phyloP scores from a whole-genome alignment of 2,329 filamentous ascomycete genomes.

The Colletotrichum cereale region DNA sequence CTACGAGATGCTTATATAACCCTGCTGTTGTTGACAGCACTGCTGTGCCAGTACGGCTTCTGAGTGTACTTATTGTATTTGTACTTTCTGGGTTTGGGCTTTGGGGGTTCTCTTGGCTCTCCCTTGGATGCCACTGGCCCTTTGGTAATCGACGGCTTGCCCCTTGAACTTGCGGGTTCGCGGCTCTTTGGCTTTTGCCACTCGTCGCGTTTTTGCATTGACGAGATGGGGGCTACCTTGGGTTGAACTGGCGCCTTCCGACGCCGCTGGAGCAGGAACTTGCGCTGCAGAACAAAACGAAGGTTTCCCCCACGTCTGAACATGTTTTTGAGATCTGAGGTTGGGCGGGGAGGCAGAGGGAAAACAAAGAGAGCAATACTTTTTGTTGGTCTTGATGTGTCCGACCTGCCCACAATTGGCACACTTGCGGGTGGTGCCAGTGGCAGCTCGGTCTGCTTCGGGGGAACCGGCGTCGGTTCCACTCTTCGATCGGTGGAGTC shows the following conservation, averaged over 20 bases:
- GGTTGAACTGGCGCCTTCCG: conserved; percentile 35
- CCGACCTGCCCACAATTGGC: conserved; percentile 97
- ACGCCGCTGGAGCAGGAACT: conserved; percentile 27
- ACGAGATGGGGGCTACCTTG: conserved; percentile 25
- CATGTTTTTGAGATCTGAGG: conserved; percentile 20
- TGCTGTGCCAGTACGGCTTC: conserved; percentile 33
- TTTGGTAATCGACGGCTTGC: neutral
- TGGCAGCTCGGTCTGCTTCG: conserved; percentile 65
- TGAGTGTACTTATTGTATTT: conserved; percentile 40
- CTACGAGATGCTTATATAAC: conserved; percentile 17
- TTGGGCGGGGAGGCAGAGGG: conserved; percentile 42
- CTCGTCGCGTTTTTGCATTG: conserved; percentile 14
- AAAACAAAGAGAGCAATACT: conserved; percentile 69
- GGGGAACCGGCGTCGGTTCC: conserved; percentile 62
- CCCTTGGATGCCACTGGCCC: conserved; percentile 23
- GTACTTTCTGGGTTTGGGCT: conserved; percentile 33
- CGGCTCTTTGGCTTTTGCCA: conserved; percentile 3
- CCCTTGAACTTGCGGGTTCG: neutral
- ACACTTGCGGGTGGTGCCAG: conserved; percentile 88
- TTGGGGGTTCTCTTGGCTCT: conserved; percentile 12
- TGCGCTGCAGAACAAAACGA: conserved; percentile 32
- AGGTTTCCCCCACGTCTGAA: conserved; percentile 37
- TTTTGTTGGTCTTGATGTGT: conserved; percentile 99
- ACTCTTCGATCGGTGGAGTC: conserved; percentile 58
- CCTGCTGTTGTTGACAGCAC: conserved; percentile 8